Conservation (phyloP, 2,329 filamentous ascomycete genomes). For the Daldinia sp. region DNA sequence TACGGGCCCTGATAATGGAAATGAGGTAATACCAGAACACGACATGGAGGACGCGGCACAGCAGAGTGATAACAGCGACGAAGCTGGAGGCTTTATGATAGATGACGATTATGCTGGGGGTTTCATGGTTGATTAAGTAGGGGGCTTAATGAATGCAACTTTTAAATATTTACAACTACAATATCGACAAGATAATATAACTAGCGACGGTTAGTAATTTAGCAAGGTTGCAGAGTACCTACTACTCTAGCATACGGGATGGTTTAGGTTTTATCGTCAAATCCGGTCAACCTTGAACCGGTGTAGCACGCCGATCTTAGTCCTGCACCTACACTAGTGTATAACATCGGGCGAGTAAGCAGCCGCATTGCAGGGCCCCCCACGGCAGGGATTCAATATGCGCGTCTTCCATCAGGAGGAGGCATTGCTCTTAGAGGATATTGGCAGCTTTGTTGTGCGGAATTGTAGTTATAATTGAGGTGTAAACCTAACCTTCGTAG, state of each 20-base stretch:
- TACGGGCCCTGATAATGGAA: constrained; percentile 47
- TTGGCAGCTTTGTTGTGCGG: not conserved
- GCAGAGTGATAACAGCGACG: constrained; percentile 47
- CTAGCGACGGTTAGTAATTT: too few species aligned
- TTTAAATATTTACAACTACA: not conserved
- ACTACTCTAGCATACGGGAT: too few species aligned
- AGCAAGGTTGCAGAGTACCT: not conserved
- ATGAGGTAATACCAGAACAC: constrained; percentile 39
- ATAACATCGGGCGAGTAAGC: not conserved
- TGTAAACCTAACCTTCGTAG: not conserved
- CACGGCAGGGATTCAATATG: not conserved
- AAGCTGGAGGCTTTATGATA: constrained; percentile 54
- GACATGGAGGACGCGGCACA: constrained; percentile 44
- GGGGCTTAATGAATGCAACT: not conserved
- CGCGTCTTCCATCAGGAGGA: constrained; percentile 13
- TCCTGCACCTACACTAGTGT: not conserved
- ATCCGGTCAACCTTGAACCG: not conserved
- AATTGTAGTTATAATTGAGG: too few species aligned
- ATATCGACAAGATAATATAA: not conserved
- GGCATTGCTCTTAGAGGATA: constrained; percentile 4
- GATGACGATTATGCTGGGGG: constrained; percentile 51
- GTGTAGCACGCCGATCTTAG: not conserved
- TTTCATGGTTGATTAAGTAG: constrained; percentile 51
- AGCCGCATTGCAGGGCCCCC: not conserved
- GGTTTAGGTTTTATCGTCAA: not conserved